A percentile compares a stretch with the other conserved stretches of the same genome.
Conservation (phyloP, 257 asterid genomes). For the Solanum ahanhuiri region DNA sequence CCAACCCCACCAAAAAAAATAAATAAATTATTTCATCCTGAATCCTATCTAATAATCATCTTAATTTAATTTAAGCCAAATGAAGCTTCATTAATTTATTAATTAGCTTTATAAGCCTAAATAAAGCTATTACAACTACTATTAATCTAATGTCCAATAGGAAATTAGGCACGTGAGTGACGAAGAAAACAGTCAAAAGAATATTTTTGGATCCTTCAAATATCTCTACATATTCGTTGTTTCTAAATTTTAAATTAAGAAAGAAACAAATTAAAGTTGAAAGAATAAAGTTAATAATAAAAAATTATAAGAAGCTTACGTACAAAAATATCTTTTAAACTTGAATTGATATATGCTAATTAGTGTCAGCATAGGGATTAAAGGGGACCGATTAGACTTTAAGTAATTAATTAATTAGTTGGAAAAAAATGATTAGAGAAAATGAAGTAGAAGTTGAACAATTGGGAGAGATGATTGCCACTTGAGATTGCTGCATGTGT, state of each 20-base stretch:
- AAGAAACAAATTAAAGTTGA: neutral
- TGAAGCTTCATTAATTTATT: neutral
- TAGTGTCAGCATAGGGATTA: slow-evolving; percentile 1
- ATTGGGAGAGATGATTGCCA: slow-evolving; percentile 23
- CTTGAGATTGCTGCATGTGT: slow-evolving; percentile 17
- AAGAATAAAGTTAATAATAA: neutral
- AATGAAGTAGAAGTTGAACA: neutral
- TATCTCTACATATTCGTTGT: neutral
- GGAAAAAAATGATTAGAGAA: slow-evolving; percentile 2
- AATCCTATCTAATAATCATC: neutral
- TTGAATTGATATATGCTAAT: neutral
- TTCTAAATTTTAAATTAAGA: neutral
- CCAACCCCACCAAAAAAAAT: neutral
- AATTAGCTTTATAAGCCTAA: neutral
- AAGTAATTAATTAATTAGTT: neutral
- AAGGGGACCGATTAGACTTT: neutral
- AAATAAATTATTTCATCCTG: too few species aligned
- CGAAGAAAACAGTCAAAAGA: neutral
- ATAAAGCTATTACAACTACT: neutral
- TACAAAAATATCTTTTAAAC: neutral
- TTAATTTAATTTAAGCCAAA: neutral
- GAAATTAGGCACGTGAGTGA: neutral
- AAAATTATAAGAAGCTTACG: neutral
- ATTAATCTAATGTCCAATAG: neutral
- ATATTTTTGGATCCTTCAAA: neutral